Evolutionary conservation across 2,329 filamentous ascomycete species (phyloP).

Genomic region (Rhynchosporium secalis): DNA sequence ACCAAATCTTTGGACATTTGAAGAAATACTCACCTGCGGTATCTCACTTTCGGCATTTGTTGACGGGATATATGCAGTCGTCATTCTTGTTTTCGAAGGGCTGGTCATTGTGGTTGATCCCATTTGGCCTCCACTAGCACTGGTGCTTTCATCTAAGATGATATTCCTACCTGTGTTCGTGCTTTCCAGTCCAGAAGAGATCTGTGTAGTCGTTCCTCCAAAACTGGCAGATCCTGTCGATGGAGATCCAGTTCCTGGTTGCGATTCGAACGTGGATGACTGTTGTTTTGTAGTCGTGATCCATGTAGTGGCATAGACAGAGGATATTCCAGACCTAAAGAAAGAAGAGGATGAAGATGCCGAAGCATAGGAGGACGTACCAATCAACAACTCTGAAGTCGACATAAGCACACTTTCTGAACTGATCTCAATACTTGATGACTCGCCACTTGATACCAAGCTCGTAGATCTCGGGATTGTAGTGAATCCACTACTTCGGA

Average conservation of each 20-base stretch:
- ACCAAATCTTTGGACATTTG: not conserved
- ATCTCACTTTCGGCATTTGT: not conserved
- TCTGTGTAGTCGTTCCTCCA: not conserved
- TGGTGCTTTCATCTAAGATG: not conserved
- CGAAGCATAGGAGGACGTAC: not conserved
- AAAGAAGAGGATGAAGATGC: not conserved
- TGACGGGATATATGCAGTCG: not conserved
- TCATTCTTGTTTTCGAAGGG: not conserved
- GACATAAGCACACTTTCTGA: not conserved
- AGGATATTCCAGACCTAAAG: constrained; percentile 1
- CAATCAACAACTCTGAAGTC: not conserved
- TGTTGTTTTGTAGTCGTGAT: not conserved
- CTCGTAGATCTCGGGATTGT: constrained; percentile 3
- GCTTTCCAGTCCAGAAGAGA: not conserved
- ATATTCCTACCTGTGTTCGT: not conserved
- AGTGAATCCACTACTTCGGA: not conserved
- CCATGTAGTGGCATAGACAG: not conserved
- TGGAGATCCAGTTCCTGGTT: not conserved
- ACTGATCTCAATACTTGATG: not conserved
- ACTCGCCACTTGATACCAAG: not conserved
- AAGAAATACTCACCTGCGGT: not conserved
- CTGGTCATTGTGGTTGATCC: not conserved
- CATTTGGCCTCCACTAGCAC: not conserved
- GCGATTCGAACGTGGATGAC: not conserved
- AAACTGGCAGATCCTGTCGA: not conserved